A percentile compares a stretch with the other conserved stretches of the same genome.
These are phyloP conservation scores for Dendrobium catenatum DNA, from an alignment of 106 monocot species.

Conservation along the genomic window DNA sequence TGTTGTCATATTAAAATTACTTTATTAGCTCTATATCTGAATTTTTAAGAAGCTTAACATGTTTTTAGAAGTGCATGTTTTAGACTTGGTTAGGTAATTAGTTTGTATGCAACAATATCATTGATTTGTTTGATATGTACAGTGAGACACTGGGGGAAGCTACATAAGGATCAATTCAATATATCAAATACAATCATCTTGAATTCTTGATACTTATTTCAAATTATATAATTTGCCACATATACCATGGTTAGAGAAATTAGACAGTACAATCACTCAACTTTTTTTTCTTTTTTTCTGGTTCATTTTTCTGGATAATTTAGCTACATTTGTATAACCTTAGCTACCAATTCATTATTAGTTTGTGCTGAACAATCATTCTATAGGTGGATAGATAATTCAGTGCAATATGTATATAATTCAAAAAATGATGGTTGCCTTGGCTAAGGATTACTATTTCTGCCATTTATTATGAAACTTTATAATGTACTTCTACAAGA, in stretches of 20 bases:
- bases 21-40: no score
- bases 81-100: neutral
- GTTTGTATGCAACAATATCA: no score
- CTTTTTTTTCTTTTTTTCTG: neutral
- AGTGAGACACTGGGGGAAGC: neutral
- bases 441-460: neutral
- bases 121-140: neutral
- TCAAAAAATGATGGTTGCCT: no score
- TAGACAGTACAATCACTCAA: neutral
- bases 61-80: neutral
- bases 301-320: neutral
- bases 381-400: no score
- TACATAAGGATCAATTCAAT: neutral
- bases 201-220: neutral
- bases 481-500: neutral
- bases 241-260: neutral
- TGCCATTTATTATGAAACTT: neutral
- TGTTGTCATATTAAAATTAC: no score
- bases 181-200: conserved; percentile 1
- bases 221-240: neutral
- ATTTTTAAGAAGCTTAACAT: no score
- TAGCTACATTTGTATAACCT: neutral
- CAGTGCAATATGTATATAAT: no score
- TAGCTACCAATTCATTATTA: neutral
- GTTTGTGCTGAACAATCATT: neutral